phyloP scores from a whole-genome alignment of 768 basidiomycete genomes.

The Russula brevipes region DNA sequence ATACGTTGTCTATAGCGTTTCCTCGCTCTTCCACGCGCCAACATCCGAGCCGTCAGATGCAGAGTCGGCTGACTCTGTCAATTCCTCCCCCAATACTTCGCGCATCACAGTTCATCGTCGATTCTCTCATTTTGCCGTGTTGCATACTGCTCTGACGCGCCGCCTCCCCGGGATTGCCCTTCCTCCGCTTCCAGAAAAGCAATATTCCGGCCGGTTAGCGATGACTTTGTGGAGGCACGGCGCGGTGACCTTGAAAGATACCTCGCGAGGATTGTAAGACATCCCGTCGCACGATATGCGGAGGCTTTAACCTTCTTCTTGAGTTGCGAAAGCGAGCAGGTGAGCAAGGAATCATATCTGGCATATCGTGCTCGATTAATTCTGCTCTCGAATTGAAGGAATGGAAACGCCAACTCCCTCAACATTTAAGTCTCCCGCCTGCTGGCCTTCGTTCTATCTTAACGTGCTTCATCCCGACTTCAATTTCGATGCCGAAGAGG shows the following conservation, averaged over 20 bases:
- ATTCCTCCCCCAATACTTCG: constrained; percentile 36
- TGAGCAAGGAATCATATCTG: constrained; percentile 35
- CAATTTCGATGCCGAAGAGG: constrained; percentile 74
- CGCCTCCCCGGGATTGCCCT: constrained; percentile 72
- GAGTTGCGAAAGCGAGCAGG: constrained; percentile 66
- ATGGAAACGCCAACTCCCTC: constrained; percentile 60
- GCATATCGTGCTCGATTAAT: not conserved
- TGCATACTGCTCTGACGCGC: constrained; percentile 65
- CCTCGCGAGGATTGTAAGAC: constrained; percentile 60
- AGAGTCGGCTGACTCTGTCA: constrained; percentile 26
- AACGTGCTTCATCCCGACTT: constrained; percentile 81
- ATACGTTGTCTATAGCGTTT: constrained; percentile 71
- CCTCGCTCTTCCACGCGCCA: constrained; percentile 56
- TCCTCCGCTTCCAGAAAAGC: constrained; percentile 81
- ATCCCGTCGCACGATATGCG: constrained; percentile 72
- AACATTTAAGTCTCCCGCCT: constrained; percentile 53
- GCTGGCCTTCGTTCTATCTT: constrained; percentile 76
- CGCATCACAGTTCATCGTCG: constrained; percentile 74
- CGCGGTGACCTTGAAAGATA: constrained; percentile 80
- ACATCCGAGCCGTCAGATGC: constrained; percentile 25
- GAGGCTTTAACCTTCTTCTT: constrained; percentile 80
- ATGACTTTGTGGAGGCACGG: constrained; percentile 78
- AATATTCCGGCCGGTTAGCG: constrained; percentile 72
- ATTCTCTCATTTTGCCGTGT: constrained; percentile 78
- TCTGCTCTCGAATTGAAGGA: constrained; percentile 45